Evolutionary conservation across 78 protist species (phyloP).

Genomic region (Dictyostelium firmibasis): DNA sequence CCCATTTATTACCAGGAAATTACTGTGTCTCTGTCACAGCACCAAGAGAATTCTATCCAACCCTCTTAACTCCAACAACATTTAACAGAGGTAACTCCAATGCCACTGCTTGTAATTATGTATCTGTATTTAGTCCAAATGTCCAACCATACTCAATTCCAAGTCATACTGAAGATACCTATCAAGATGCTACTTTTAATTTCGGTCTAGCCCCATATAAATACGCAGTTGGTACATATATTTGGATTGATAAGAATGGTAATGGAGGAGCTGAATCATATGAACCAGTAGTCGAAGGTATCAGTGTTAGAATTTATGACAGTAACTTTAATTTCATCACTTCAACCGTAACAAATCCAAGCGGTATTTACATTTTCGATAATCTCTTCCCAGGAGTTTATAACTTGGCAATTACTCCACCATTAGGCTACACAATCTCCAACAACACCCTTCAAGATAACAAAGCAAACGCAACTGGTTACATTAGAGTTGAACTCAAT

Average conservation of each 20-base stretch:
- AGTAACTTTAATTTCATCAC: neutral
- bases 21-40: neutral
- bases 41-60: neutral
- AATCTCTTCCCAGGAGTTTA: neutral
- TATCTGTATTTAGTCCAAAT: neutral
- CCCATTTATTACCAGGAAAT: neutral
- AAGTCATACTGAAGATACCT: neutral
- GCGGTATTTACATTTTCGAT: constrained; percentile 45
- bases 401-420: neutral
- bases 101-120: neutral
- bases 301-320: neutral
- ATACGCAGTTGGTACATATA: constrained; percentile 25
- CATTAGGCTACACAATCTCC: neutral
- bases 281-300: neutral
- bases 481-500: neutral
- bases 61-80: neutral
- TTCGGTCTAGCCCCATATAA: constrained; percentile 12
- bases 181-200: neutral
- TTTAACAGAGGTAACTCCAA: neutral
- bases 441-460: neutral
- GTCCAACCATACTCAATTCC: neutral
- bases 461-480: constrained; percentile 10
- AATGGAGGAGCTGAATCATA: constrained; percentile 44
- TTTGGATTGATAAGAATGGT: constrained; percentile 22
- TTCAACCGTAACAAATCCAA: neutral